These are phyloP conservation scores for Flaveria linearis DNA, from an alignment of 129 eudicot genomes.

Conservation along the genomic window DNA sequence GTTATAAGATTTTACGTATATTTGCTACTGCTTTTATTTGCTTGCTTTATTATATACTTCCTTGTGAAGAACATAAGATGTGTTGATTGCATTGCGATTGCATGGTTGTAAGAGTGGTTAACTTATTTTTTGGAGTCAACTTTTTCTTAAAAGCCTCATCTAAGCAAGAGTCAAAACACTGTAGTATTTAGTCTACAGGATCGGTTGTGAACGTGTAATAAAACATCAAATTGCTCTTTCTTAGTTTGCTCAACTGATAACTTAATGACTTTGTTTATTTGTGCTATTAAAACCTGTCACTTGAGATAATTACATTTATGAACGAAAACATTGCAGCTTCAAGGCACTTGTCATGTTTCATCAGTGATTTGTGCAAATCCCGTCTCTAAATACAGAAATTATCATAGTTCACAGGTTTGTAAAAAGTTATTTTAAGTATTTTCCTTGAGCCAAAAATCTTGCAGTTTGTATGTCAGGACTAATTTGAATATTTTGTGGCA, in stretches of 20 bases:
- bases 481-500: background rate
- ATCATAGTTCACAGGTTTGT: constrained; percentile 3
- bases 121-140: background rate
- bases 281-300: background rate
- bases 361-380: constrained; percentile 41
- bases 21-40: too few relatives aligned
- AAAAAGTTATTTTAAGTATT: background rate
- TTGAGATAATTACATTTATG: constrained; percentile 3
- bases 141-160: background rate
- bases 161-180: background rate
- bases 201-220: background rate
- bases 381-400: constrained; percentile 24
- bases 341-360: constrained; percentile 37
- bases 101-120: background rate
- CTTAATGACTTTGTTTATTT: background rate
- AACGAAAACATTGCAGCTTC: constrained; percentile 47
- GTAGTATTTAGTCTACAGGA: background rate
- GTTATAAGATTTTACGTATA: too few relatives aligned
- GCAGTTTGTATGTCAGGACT: background rate
- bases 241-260: background rate
- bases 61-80: too few relatives aligned
- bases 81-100: too few relatives aligned
- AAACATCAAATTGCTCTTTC: background rate
- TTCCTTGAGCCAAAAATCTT: too few relatives aligned
- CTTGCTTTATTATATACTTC: too few relatives aligned